Evolutionary conservation across 371 early-diverging fungal genomes (phyloP).

Genomic region (Rhizopus sp.): DNA sequence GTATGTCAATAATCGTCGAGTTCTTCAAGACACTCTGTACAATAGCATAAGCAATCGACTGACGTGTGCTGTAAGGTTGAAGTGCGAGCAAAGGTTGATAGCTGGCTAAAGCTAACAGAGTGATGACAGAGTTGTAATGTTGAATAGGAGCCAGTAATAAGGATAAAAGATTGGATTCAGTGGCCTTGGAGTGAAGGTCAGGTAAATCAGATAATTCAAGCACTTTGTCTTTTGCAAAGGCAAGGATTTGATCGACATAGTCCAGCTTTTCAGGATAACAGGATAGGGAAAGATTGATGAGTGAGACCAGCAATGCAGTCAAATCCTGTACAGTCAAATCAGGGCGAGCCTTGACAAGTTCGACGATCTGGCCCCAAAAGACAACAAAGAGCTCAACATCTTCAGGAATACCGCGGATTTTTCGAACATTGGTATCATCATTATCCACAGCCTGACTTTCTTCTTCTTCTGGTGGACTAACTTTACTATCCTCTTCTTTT

Average conservation of each 20-base stretch:
- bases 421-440: slow-evolving; percentile 23
- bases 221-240: slow-evolving; percentile 74
- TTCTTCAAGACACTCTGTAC: slow-evolving; percentile 68
- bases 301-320: slow-evolving; percentile 80
- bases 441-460: slow-evolving; percentile 20
- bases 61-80: slow-evolving; percentile 78
- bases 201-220: slow-evolving; percentile 51
- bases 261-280: slow-evolving; percentile 87
- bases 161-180: slow-evolving; percentile 59
- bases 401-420: slow-evolving; percentile 75
- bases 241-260: slow-evolving; percentile 86
- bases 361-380: slow-evolving; percentile 91
- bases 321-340: slow-evolving; percentile 89
- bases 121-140: slow-evolving; percentile 68
- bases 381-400: slow-evolving; percentile 89
- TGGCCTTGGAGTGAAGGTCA: slow-evolving; percentile 60
- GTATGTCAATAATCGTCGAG: slow-evolving; percentile 64
- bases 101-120: slow-evolving; percentile 61
- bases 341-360: slow-evolving; percentile 86
- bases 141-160: slow-evolving; percentile 75
- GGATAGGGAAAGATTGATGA: slow-evolving; percentile 83
- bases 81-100: slow-evolving; percentile 78
- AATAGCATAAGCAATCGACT: slow-evolving; percentile 75
- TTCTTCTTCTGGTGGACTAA: slow-evolving; percentile 21
- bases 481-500: slow-evolving; percentile 21